A percentile compares a stretch with the other conserved stretches of the same genome.
Evolutionary conservation across 2,329 filamentous ascomycete species (phyloP).

Genomic region (Plenodomus biglobosus): DNA sequence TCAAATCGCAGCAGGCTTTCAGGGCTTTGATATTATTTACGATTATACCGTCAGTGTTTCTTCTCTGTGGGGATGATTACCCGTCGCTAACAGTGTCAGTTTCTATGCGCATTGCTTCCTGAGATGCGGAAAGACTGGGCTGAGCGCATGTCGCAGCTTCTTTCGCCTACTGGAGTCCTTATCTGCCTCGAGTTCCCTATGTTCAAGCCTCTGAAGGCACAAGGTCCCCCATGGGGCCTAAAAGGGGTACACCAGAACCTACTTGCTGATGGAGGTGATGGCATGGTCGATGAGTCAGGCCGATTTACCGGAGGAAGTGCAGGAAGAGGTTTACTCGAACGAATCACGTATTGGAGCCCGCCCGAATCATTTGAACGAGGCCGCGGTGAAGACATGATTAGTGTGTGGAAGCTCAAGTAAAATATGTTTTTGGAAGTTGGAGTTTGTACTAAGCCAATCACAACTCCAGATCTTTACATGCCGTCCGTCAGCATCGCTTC

Average conservation of each 20-base stretch:
- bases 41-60: constrained; percentile 56
- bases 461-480: constrained; percentile 14
- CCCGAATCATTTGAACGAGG: constrained; percentile 20
- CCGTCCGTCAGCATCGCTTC: constrained; percentile 40
- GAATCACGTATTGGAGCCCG: constrained; percentile 16
- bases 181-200: constrained; percentile 74
- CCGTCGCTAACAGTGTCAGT: constrained; percentile 43
- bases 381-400: constrained; percentile 18
- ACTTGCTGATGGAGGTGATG: constrained; percentile 13
- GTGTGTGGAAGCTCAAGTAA: constrained; percentile 17
- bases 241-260: constrained; percentile 44
- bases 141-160: constrained; percentile 55
- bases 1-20: constrained; percentile 29
- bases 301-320: constrained; percentile 2
- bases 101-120: constrained; percentile 61
- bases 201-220: constrained; percentile 62
- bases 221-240: constrained; percentile 73
- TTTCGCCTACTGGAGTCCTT: constrained; percentile 54
- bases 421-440: neutral
- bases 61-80: neutral
- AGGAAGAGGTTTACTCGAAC: constrained; percentile 11
- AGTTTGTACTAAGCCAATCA: neutral
- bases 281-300: constrained; percentile 13
- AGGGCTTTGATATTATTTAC: constrained; percentile 60
- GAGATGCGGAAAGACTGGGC: constrained; percentile 58